Base-by-base conservation (phyloP, 2,329 filamentous ascomycete species). In the Xylariaceae sp. region DNA sequence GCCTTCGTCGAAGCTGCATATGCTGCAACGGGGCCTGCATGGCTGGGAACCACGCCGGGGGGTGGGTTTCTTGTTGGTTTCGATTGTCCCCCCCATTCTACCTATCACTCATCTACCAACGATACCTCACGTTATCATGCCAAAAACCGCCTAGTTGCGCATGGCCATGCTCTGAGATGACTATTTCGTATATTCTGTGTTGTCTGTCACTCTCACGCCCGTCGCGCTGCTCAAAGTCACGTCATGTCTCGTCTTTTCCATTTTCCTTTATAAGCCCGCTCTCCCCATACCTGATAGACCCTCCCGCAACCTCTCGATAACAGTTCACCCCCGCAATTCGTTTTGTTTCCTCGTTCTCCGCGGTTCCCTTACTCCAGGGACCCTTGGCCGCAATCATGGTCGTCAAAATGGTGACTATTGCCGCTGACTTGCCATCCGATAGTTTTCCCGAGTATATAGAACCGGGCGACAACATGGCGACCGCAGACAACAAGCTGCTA, bases 391-490 rank as follows among this genome's bases (percentile, higher is more conserved):
- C 30, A 39, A 58, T 30, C 42, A 68, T 71, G 67, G 60, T 64
- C 37, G 53, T 67, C 67, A 73, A 67, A 60, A 75, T 76, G 73
- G 71, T 77, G 62, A 70, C 71, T 51, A 64, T 78, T 62, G 73
- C 71, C 51, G 71, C 78, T 80, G 67, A 81, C 71, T 62, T 75
- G 18, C 60, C 69, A 47, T 59, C 71, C 55, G 75, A 78, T 65
- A 79, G 74, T 61, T 79, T 79, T 62, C 77, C 76, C 48, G 73
- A 76, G n/a, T 78, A 78, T 65, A 68, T 69, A 66, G 77, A 78
- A 67, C 73, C 74, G 18, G 45, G 57, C 39, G 59, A 69, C 63
- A 73, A 61, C 67, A 75, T 75, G 72, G 66, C 72, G 67, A 66
- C 69, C 37, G 67, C 67, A 59, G 67, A 67, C 63, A 73, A 76